phyloP scores from a whole-genome alignment of 2,329 filamentous ascomycete species.

The Diplodia corticola region DNA sequence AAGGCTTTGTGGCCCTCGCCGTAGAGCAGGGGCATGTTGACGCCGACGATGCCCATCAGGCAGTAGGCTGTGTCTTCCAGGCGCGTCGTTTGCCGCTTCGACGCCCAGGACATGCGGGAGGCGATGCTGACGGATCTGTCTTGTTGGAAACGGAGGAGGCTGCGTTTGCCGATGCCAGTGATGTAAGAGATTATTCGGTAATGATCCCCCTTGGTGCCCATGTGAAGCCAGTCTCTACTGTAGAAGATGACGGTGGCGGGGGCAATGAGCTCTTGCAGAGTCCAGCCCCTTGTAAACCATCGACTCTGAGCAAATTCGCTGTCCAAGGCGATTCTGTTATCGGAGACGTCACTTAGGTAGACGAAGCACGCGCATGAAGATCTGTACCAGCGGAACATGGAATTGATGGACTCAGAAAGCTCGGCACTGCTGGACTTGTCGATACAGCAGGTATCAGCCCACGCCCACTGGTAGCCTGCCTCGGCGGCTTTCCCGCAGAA shows the following conservation, averaged over 20 bases:
- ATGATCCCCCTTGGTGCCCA: not conserved
- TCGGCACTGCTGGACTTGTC: conserved; percentile 27
- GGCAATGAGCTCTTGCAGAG: conserved; percentile 23
- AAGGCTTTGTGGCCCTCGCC: conserved; percentile 11
- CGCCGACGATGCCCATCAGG: conserved; percentile 19
- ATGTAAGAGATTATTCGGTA: not conserved
- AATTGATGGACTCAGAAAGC: conserved; percentile 27
- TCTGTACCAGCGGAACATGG: conserved; percentile 29
- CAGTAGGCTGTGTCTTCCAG: conserved; percentile 20
- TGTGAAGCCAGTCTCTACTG: not conserved
- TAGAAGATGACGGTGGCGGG: conserved; percentile 13
- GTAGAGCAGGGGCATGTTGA: conserved; percentile 22
- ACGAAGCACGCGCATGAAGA: conserved; percentile 24
- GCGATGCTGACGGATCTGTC: not conserved
- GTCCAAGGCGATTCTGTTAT: not conserved
- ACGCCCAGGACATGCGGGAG: conserved; percentile 16
- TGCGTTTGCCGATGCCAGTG: not conserved
- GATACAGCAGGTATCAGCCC: conserved; percentile 30
- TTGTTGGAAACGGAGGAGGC: not conserved
- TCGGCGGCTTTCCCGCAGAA: conserved; percentile 17
- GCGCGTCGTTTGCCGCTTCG: not conserved
- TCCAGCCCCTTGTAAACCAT: conserved; percentile 23
- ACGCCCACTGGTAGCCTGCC: conserved; percentile 27
- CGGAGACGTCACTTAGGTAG: conserved; percentile 25
- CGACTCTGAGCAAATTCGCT: not conserved